Evolutionary conservation across 768 basidiomycete genomes (phyloP).

Genomic region (Chalciporus chontae): DNA sequence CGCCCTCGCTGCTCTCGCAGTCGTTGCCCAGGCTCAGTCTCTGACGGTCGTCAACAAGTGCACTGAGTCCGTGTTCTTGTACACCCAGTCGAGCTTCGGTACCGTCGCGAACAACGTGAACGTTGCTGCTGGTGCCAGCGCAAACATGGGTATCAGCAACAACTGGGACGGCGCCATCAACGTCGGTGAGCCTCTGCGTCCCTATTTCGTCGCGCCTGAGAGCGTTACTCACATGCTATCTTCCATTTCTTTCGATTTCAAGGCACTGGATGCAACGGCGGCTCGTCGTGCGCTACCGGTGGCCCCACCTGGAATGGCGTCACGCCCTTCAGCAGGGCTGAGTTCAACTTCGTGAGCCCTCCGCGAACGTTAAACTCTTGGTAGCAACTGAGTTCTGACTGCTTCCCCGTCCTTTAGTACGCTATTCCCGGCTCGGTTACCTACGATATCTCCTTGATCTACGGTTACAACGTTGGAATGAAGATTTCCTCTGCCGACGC

Average conservation of each 20-base stretch:
- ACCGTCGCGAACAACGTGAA: conserved; percentile 25
- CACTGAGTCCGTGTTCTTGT: conserved; percentile 26
- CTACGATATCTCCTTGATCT: conserved; percentile 33
- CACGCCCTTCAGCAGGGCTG: conserved; percentile 32
- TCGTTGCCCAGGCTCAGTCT: conserved; percentile 25
- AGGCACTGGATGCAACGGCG: conserved; percentile 30
- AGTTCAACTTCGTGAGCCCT: conserved; percentile 29
- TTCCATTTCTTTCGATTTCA: not conserved
- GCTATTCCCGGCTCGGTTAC: conserved; percentile 27
- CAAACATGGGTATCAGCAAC: conserved; percentile 29
- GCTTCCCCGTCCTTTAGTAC: conserved; percentile 4
- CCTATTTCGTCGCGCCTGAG: too few relatives aligned
- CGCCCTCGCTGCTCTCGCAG: conserved; percentile 17
- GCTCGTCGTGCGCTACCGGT: conserved; percentile 26
- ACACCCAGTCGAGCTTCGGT: conserved; percentile 29
- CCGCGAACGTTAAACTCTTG: not conserved
- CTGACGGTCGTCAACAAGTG: conserved; percentile 28
- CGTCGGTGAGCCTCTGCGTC: conserved; percentile 18
- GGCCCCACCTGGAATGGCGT: conserved; percentile 29
- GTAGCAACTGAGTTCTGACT: not conserved
- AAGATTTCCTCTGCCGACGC: conserved; percentile 28
- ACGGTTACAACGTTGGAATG: conserved; percentile 34
- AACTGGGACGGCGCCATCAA: conserved; percentile 32
- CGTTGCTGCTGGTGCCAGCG: conserved; percentile 19
- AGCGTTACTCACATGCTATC: too few relatives aligned